Evolutionary conservation across 257 asterid genomes (phyloP), one percentile per base, ranked within the genome.

Genomic region (Solanum habrochaites): DNA sequence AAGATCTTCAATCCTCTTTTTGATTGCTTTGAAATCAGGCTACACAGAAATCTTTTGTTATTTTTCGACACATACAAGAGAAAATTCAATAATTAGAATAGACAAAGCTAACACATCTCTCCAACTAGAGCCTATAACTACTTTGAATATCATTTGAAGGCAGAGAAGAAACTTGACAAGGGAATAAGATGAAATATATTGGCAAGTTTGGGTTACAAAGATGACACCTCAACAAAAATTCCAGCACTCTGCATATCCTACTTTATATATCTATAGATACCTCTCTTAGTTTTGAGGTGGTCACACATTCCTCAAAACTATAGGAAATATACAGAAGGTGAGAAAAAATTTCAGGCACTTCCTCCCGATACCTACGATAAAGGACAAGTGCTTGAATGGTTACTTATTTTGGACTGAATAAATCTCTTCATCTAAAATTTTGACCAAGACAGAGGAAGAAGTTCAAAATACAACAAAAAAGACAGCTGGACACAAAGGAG

Each of bases 1-100:
- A 47, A 94, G 90, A 83, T 92, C 93, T 87, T 93, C 97, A 74
- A 93, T 93, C 62, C 97, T 72, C 92, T 89, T 92, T 42, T 93
- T 92, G 84, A 94, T 92, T 43, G 87, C 88, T 74, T 86, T 92
- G 70, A 94, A 71, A 86, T 94, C 94, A 47, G 95, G 96, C 94
- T 91, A 91, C 87, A 87, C 11, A 88, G 64, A 31, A 8, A 82
- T 31, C 31, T 11, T n/a, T 16, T 37, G 83, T 37, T 32, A 49
- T 35, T 71, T 86, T 3, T 69, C 27, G 52, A 12, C 58, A 47
- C 20, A 27, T 18, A 29, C 29, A 49, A 49, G 37, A 81, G 45
- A 81, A 49, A 47, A 49, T 49, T 81, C 85, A 81, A 49, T 40
- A 29, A 29, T 31, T 47, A 49, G 85, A 47, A 49, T 45, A 78